Conservation (phyloP, 75 land plant genomes). For the Cupressus sempervirens region DNA sequence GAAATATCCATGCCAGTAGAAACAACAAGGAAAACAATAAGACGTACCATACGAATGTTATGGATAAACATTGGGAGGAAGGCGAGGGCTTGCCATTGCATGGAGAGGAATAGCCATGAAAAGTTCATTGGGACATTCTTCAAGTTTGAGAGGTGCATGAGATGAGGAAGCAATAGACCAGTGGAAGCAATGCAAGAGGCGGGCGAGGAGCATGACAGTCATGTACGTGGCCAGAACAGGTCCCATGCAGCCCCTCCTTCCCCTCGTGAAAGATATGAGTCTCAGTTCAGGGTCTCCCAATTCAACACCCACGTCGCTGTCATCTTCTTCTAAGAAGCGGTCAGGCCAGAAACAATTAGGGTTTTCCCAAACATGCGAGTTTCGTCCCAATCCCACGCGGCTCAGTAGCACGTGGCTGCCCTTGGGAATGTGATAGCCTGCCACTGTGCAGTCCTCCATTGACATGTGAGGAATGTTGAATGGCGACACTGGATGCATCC, state of each 20-base stretch:
- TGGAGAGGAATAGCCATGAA: slow-evolving; percentile 21
- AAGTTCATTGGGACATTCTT: slow-evolving; percentile 12
- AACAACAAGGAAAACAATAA: too few relatives aligned
- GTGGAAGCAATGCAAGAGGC: slow-evolving; percentile 30
- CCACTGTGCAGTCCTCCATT: slow-evolving; percentile 21
- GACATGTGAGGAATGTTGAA: slow-evolving; percentile 46
- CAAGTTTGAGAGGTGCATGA: slow-evolving; percentile 10
- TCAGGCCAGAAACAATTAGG: slow-evolving; percentile 33
- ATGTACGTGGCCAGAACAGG: slow-evolving; percentile 18
- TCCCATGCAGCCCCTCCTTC: slow-evolving; percentile 39
- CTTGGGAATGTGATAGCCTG: slow-evolving; percentile 43
- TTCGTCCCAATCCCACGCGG: slow-evolving; percentile 32
- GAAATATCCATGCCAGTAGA: too few relatives aligned
- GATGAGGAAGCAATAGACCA: slow-evolving; percentile 18
- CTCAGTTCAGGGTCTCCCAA: slow-evolving; percentile 21
- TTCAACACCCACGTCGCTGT: background rate
- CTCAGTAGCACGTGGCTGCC: slow-evolving; percentile 36
- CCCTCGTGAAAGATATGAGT: slow-evolving; percentile 33
- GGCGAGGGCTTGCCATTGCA: slow-evolving; percentile 22
- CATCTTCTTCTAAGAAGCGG: slow-evolving; percentile 14
- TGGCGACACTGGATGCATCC: slow-evolving; percentile 35
- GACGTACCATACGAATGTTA: background rate
- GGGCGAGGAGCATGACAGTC: slow-evolving; percentile 27
- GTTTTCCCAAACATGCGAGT: slow-evolving; percentile 34
- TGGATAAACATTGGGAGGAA: background rate